Conservation (phyloP, 164 flowering plant species). For the Macadamia tetraphylla region DNA sequence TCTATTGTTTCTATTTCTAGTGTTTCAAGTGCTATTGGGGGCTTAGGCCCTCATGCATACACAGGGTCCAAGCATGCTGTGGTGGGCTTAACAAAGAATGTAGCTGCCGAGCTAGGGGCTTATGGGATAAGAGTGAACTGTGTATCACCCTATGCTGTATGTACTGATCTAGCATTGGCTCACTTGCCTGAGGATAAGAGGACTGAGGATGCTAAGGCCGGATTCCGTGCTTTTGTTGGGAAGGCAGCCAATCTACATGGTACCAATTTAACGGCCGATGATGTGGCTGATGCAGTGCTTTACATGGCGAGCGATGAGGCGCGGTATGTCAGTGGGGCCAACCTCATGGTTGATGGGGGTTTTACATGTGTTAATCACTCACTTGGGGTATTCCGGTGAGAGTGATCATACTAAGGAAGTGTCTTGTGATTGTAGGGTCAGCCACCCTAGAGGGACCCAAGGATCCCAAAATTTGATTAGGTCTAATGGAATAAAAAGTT, state of each 20-base stretch:
- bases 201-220: constrained; percentile 44
- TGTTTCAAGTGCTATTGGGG: constrained; percentile 52
- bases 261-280: constrained; percentile 48
- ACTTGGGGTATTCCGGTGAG: constrained; percentile 55
- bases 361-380: constrained; percentile 55
- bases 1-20: constrained; percentile 58
- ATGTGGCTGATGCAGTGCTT: constrained; percentile 76
- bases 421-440: too few relatives aligned
- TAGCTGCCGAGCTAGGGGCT: constrained; percentile 78
- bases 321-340: constrained; percentile 68
- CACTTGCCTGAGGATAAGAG: constrained; percentile 70
- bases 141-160: constrained; percentile 81
- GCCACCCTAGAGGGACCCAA: too few relatives aligned
- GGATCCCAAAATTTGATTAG: too few relatives aligned
- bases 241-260: constrained; percentile 56
- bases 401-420: not conserved
- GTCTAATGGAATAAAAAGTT: too few relatives aligned
- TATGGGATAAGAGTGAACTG: constrained; percentile 86
- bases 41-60: constrained; percentile 75
- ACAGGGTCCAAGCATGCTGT: constrained; percentile 82
- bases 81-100: constrained; percentile 65
- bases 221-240: constrained; percentile 38
- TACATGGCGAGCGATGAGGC: constrained; percentile 82
- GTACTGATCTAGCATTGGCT: constrained; percentile 54
- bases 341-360: constrained; percentile 87